Evolutionary conservation across 1,139 yeast species (phyloP).

Genomic region (Arxiozyma slooffiae): DNA sequence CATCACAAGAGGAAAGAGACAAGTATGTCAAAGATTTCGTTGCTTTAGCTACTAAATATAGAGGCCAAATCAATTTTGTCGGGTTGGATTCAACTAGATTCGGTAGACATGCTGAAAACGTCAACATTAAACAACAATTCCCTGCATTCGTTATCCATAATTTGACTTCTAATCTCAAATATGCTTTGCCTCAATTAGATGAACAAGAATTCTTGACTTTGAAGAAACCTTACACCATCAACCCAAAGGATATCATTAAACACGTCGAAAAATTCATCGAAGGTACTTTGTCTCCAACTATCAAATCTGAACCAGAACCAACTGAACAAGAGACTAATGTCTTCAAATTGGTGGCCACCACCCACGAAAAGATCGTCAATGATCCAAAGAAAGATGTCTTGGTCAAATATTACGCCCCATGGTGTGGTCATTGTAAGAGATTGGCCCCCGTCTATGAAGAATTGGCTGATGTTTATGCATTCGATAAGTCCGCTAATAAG

Average conservation of each 20-base stretch:
- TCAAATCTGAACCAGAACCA: conserved; percentile 85
- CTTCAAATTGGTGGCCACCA: conserved; percentile 72
- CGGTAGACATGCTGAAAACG: conserved; percentile 83
- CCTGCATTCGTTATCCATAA: conserved; percentile 91
- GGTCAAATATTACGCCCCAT: conserved; percentile 93
- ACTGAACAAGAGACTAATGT: conserved; percentile 68
- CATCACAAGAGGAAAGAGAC: conserved; percentile 55
- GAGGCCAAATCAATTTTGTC: conserved; percentile 80
- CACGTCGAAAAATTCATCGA: conserved; percentile 56
- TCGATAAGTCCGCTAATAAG: conserved; percentile 36
- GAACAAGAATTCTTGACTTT: conserved; percentile 29
- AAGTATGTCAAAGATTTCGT: conserved; percentile 43
- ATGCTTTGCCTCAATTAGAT: conserved; percentile 47
- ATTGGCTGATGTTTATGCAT: conserved; percentile 57
- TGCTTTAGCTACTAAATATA: conserved; percentile 59
- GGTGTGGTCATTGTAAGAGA: conserved; percentile 99
- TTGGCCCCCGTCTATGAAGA: conserved; percentile 89
- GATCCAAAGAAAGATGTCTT: conserved; percentile 75
- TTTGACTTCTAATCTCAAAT: conserved; percentile 56
- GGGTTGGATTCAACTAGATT: conserved; percentile 72
- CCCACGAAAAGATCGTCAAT: conserved; percentile 59
- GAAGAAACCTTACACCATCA: conserved; percentile 23
- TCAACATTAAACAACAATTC: conserved; percentile 77
- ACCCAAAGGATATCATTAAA: conserved; percentile 40
- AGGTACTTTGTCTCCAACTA: conserved; percentile 59